A percentile compares a stretch with the other conserved stretches of the same genome.
phyloP scores from a whole-genome alignment of 768 basidiomycete genomes.

The Brasilioporus rufonigricans region DNA sequence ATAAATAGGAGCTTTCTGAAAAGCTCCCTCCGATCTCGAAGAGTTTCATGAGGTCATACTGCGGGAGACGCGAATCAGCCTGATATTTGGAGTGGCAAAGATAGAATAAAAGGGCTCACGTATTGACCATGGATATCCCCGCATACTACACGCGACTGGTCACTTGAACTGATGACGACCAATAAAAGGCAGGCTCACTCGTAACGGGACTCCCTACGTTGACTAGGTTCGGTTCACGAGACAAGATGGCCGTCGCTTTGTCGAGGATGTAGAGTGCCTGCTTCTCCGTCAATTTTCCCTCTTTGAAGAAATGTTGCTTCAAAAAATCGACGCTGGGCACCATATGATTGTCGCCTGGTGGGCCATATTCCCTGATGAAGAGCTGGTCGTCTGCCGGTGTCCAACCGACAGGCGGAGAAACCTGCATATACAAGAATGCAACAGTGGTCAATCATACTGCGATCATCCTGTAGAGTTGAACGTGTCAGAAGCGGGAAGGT shows the following conservation, averaged over 20 bases:
- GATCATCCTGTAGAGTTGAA: constrained; percentile 21
- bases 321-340: constrained; percentile 78
- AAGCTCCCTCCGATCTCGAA: constrained; percentile 92
- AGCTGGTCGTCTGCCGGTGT: constrained; percentile 75
- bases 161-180: constrained; percentile 2
- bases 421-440: constrained; percentile 41
- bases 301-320: constrained; percentile 85
- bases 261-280: constrained; percentile 85
- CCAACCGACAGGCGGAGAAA: constrained; percentile 61
- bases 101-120: constrained; percentile 72
- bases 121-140: constrained; percentile 99
- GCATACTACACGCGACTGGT: constrained; percentile 58
- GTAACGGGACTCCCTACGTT: constrained; percentile 87
- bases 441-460: constrained; percentile 26
- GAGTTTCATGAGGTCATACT: constrained; percentile 99
- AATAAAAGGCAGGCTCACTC: constrained; percentile 46
- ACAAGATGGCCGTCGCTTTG: constrained; percentile 62
- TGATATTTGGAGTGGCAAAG: constrained; percentile 48
- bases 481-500: constrained; percentile 1
- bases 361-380: constrained; percentile 51
- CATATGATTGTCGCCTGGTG: constrained; percentile 32
- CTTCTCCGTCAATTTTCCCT: constrained; percentile 78
- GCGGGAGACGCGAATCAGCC: not conserved
- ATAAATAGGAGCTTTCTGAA: constrained; percentile 83
- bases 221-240: constrained; percentile 81